These are phyloP conservation scores for Cryptococcus neoformans DNA, from an alignment of 1,284 basidiomycete genomes.

Conservation along the genomic window DNA sequence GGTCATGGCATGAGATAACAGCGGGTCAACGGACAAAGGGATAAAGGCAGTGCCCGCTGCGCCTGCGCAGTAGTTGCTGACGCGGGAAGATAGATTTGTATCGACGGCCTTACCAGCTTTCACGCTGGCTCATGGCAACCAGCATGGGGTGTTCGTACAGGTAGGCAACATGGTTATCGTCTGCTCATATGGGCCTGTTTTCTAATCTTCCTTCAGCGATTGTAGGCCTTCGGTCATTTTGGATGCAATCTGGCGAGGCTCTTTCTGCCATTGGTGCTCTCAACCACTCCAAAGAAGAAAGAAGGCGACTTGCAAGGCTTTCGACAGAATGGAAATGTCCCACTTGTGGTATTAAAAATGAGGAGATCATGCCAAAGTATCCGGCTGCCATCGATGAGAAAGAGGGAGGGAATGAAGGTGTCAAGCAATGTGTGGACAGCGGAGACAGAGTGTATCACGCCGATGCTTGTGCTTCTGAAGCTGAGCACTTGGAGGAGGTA, in stretches of 20 bases:
- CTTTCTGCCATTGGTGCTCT: slow-evolving; percentile 88
- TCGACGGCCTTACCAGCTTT: slow-evolving; percentile 77
- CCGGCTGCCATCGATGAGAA: background rate
- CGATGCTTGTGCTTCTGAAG: background rate
- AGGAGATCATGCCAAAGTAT: slow-evolving; percentile 57
- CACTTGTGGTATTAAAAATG: slow-evolving; percentile 65
- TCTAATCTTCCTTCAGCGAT: slow-evolving; percentile 59
- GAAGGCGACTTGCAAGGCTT: slow-evolving; percentile 74
- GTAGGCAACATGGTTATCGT: slow-evolving; percentile 48
- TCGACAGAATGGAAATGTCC: slow-evolving; percentile 80
- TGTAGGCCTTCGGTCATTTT: slow-evolving; percentile 85
- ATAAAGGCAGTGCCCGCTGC: background rate
- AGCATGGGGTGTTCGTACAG: slow-evolving; percentile 94
- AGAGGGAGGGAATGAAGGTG: background rate
- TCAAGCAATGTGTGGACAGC: too few species aligned
- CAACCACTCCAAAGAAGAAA: slow-evolving; percentile 72
- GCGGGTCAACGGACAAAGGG: background rate
- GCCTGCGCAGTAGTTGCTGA: slow-evolving; percentile 2
- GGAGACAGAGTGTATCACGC: background rate
- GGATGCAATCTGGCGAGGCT: slow-evolving; percentile 81
- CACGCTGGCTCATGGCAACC: slow-evolving; percentile 72
- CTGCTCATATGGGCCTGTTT: background rate
- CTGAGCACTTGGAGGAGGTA: background rate
- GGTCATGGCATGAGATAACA: slow-evolving; percentile 21
- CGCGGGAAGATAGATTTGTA: slow-evolving; percentile 66